These are phyloP conservation scores for Mitragyna speciosa DNA, from an alignment of 257 asterid genomes.

Conservation along the genomic window DNA sequence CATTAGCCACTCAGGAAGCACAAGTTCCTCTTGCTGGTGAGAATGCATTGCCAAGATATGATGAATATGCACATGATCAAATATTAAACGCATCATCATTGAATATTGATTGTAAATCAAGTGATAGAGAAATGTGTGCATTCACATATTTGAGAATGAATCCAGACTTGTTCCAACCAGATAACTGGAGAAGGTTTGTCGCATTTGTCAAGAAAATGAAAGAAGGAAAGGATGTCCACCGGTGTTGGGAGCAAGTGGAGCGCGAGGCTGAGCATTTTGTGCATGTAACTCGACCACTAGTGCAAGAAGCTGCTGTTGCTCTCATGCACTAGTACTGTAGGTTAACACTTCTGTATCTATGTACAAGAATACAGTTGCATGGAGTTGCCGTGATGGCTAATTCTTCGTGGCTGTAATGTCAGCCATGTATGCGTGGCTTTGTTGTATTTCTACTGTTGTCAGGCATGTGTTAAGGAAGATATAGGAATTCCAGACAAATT, in stretches of 20 bases:
- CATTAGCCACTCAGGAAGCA: constrained; percentile 71
- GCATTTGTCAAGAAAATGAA: constrained; percentile 88
- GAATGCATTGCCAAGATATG: constrained; percentile 83
- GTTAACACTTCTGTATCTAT: background rate
- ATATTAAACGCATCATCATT: constrained; percentile 57
- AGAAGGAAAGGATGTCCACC: constrained; percentile 60
- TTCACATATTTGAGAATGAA: constrained; percentile 92
- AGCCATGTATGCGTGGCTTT: background rate
- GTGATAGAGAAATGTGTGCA: constrained; percentile 75
- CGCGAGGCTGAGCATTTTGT: constrained; percentile 89
- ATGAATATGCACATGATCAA: constrained; percentile 77
- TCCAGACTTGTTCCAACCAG: constrained; percentile 78
- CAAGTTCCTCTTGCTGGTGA: constrained; percentile 88
- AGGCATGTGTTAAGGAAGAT: background rate
- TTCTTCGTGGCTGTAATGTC: background rate
- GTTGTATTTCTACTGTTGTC: background rate
- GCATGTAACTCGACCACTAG: constrained; percentile 74
- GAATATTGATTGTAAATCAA: constrained; percentile 38
- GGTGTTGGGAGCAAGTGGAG: constrained; percentile 81
- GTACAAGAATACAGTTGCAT: background rate
- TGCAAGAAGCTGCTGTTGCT: constrained; percentile 87
- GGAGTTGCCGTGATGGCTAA: background rate
- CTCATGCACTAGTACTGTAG: constrained; percentile 48
- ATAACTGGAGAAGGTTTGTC: constrained; percentile 87
- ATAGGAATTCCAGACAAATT: background rate